Conservation (phyloP, 306 rosid genomes). For the Fragaria nilgerrensis region DNA sequence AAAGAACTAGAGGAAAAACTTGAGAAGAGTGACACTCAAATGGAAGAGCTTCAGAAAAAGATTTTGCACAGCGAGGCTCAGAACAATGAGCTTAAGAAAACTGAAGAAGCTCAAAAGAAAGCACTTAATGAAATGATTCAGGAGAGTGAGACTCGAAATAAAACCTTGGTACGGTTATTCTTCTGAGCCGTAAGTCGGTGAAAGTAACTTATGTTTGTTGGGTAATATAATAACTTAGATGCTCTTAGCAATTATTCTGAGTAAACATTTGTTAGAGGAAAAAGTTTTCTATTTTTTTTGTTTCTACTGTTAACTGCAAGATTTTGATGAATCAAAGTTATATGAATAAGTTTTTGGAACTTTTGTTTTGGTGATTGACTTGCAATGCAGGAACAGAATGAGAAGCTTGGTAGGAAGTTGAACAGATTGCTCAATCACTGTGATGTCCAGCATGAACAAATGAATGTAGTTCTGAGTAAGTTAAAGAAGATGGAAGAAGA, state of each 20-base stretch:
- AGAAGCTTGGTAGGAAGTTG: slow-evolving; percentile 32
- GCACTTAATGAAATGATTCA: background rate
- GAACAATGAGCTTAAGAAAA: background rate
- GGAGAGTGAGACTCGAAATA: background rate
- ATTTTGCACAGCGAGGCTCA: background rate
- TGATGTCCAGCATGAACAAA: background rate
- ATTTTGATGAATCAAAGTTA: background rate
- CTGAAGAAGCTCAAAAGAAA: background rate
- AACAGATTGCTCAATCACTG: background rate
- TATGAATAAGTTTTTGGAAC: background rate
- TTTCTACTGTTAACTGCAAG: background rate
- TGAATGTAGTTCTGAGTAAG: slow-evolving; percentile 33
- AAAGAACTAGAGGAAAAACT: background rate
- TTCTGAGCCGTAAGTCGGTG: background rate
- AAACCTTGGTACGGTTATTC: background rate
- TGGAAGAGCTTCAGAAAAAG: background rate
- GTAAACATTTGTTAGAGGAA: background rate
- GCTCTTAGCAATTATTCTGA: background rate
- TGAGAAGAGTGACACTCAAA: background rate
- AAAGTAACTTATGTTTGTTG: background rate
- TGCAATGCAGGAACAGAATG: slow-evolving; percentile 23
- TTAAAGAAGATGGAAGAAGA: slow-evolving; percentile 61
- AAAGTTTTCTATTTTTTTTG: background rate
- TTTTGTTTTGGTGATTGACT: background rate
- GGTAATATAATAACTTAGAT: background rate